A percentile compares a stretch with the other conserved stretches of the same genome.
Evolutionary conservation across 345 rosid genomes (phyloP).

Genomic region (Carallia pectinifolia): DNA sequence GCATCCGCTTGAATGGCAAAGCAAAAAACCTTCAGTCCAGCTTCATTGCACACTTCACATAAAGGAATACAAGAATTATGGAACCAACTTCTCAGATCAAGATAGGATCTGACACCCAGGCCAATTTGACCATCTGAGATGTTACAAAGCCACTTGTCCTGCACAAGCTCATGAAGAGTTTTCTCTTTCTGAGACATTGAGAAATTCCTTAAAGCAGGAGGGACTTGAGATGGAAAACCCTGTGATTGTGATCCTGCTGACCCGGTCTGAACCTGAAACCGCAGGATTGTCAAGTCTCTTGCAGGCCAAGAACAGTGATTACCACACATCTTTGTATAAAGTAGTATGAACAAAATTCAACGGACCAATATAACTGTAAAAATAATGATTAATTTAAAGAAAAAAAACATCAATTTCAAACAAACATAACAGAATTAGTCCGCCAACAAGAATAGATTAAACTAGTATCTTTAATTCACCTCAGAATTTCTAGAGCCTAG

Average conservation of each 20-base stretch:
- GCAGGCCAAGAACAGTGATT: not conserved
- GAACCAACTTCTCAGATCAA: conserved; percentile 86
- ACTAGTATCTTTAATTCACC: too few relatives aligned
- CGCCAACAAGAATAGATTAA: not conserved
- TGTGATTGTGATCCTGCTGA: conserved; percentile 41
- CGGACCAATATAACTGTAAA: too few relatives aligned
- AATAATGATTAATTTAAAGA: too few relatives aligned
- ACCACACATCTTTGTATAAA: not conserved
- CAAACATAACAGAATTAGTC: not conserved
- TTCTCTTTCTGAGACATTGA: conserved; percentile 81
- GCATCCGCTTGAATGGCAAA: not conserved
- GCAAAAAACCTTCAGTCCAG: conserved; percentile 71
- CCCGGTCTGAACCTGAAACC: conserved; percentile 40
- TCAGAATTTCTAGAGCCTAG: too few relatives aligned
- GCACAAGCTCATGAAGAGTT: conserved; percentile 64
- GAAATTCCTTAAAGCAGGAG: conserved; percentile 77
- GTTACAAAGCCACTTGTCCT: conserved; percentile 71
- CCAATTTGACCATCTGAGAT: conserved; percentile 61
- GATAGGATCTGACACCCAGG: conserved; percentile 76
- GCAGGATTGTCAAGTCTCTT: conserved; percentile 16
- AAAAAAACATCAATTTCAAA: not conserved
- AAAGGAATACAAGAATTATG: conserved; percentile 62
- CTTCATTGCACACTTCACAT: conserved; percentile 91
- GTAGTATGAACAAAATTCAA: too few relatives aligned
- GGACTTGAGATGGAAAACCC: conserved; percentile 40